Evolutionary conservation across 345 rosid species (phyloP).

Genomic region (Gossypioides kirkii): DNA sequence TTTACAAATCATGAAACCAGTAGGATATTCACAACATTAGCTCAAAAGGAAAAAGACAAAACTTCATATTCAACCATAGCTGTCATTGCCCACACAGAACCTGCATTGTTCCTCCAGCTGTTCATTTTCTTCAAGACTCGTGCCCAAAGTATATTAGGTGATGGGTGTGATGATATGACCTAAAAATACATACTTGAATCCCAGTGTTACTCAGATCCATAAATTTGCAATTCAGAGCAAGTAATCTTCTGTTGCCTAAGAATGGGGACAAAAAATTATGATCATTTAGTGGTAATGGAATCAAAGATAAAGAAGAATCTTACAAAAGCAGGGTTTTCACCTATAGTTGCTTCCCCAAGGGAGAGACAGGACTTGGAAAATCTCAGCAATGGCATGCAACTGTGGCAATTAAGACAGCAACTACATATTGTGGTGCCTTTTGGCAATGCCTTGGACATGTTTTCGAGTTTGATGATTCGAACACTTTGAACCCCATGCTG

Average conservation of each 20-base stretch:
- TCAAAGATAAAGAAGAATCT: conserved; percentile 79
- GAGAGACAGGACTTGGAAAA: conserved; percentile 74
- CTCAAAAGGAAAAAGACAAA: too few relatives aligned
- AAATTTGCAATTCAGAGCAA: background rate
- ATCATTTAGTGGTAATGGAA: conserved; percentile 23
- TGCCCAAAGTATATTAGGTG: too few relatives aligned
- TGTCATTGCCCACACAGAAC: too few relatives aligned
- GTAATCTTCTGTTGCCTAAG: background rate
- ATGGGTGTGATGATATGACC: too few relatives aligned
- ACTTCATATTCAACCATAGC: too few relatives aligned
- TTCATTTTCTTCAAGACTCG: too few relatives aligned
- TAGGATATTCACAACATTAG: too few relatives aligned
- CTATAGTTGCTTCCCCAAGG: conserved; percentile 75
- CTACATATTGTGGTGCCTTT: conserved; percentile 72
- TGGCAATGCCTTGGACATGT: conserved; percentile 82
- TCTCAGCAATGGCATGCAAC: conserved; percentile 80
- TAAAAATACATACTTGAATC: too few relatives aligned
- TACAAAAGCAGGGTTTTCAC: conserved; percentile 52
- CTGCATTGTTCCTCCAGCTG: too few relatives aligned
- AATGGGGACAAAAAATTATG: background rate
- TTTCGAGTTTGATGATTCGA: conserved; percentile 62
- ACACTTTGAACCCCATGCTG: conserved; percentile 70
- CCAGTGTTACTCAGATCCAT: background rate
- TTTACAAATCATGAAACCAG: too few relatives aligned
- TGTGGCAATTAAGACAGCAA: conserved; percentile 84